Evolutionary conservation across 495 filamentous ascomycete genomes (phyloP).

Genomic region (Trichocladium antarcticum): DNA sequence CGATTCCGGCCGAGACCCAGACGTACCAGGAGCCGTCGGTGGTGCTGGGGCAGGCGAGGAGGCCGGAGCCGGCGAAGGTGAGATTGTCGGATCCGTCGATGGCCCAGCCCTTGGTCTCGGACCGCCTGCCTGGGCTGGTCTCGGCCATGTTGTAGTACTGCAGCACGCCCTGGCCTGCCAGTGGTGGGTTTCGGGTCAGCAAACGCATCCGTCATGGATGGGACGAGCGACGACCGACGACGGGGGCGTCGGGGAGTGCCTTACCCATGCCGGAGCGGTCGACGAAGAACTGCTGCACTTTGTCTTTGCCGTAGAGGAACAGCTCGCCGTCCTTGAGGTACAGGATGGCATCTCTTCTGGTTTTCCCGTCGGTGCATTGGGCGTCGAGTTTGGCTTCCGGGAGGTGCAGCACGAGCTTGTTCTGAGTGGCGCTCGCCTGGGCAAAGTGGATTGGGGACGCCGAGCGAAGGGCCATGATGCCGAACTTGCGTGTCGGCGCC

Average conservation of each 20-base stretch:
- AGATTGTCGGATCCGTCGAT: constrained; percentile 33
- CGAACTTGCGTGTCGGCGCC: constrained; percentile 23
- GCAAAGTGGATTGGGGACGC: constrained; percentile 36
- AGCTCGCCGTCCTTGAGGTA: constrained; percentile 38
- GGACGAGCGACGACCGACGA: too few relatives aligned
- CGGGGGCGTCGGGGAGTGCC: not conserved
- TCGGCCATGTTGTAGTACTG: constrained; percentile 39
- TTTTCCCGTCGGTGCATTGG: constrained; percentile 31
- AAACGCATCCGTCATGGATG: too few relatives aligned
- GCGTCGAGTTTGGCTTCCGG: constrained; percentile 27
- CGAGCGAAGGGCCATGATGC: constrained; percentile 39
- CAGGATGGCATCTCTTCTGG: constrained; percentile 37
- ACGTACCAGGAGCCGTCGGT: constrained; percentile 38
- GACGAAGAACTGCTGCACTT: constrained; percentile 39
- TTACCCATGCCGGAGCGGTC: constrained; percentile 45
- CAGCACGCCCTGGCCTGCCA: constrained; percentile 35
- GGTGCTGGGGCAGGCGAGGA: constrained; percentile 40
- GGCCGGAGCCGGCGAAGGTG: constrained; percentile 31
- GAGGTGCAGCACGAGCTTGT: constrained; percentile 36
- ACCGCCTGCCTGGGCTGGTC: constrained; percentile 25
- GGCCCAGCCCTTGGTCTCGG: constrained; percentile 37
- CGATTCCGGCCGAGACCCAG: constrained; percentile 34
- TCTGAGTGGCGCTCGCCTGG: constrained; percentile 32
- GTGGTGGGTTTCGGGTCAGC: not conserved
- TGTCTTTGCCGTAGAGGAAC: constrained; percentile 35